These are phyloP conservation scores for Colletotrichum horii DNA, from an alignment of 2,329 filamentous ascomycete species.

Conservation along the genomic window DNA sequence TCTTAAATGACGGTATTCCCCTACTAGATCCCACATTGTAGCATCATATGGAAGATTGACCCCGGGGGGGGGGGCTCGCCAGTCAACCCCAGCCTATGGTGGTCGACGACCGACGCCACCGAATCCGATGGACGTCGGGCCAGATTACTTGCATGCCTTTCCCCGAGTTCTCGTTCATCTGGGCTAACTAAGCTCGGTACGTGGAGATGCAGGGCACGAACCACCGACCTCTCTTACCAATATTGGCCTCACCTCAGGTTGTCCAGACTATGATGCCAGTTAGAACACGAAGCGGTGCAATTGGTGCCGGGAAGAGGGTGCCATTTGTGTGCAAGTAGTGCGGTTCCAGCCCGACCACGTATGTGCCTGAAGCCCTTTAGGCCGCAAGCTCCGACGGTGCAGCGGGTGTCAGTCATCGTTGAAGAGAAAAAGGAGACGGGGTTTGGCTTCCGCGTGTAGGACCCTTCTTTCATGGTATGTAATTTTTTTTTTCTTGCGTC, in stretches of 20 bases:
- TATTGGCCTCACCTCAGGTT: neutral
- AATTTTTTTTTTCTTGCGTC: neutral
- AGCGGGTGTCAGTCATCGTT: neutral
- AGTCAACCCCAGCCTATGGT: neutral
- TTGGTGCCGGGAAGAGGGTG: neutral
- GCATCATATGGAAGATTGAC: neutral
- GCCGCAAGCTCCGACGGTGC: neutral
- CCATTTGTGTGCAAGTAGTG: neutral
- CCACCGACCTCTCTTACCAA: neutral
- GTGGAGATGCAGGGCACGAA: neutral
- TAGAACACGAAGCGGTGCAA: neutral
- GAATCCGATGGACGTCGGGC: neutral
- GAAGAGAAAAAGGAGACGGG: neutral
- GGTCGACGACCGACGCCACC: neutral
- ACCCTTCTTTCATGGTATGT: neutral
- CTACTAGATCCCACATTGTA: neutral
- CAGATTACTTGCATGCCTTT: conserved; percentile 4
- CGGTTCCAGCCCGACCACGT: neutral
- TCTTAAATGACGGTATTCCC: neutral
- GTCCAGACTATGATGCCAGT: neutral
- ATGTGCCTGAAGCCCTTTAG: neutral
- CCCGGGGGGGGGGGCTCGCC: neutral
- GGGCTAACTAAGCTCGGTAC: neutral
- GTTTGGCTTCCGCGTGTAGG: neutral
- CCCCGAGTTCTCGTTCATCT: neutral